Conservation (phyloP, 345 rosid species). For the Hypericum androsaemum region DNA sequence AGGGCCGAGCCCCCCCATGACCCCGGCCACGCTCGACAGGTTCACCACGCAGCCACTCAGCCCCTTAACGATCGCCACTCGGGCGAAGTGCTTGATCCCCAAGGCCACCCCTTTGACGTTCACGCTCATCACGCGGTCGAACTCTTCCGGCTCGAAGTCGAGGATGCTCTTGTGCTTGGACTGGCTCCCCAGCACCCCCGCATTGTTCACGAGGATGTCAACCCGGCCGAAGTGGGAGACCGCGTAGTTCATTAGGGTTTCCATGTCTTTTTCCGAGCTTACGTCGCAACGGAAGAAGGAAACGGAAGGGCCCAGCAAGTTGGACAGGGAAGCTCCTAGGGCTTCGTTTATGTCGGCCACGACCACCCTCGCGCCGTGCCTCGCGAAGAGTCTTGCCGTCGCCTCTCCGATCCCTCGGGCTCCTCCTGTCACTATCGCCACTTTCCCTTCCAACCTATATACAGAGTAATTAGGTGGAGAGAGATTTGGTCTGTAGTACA, state of each 20-base stretch:
- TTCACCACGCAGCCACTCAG: constrained; percentile 52
- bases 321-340: constrained; percentile 37
- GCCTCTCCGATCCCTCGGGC: constrained; percentile 82
- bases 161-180: constrained; percentile 57
- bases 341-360: constrained; percentile 62
- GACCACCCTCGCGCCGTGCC: constrained; percentile 70
- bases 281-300: constrained; percentile 64
- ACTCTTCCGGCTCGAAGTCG: constrained; percentile 52
- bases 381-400: constrained; percentile 45
- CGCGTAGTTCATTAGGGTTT: constrained; percentile 41
- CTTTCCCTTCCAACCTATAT: constrained; percentile 66
- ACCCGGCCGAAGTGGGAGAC: constrained; percentile 40
- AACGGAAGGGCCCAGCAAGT: constrained; percentile 34
- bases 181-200: constrained; percentile 67
- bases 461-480: neutral
- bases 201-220: constrained; percentile 71
- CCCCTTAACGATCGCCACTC: constrained; percentile 48
- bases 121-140: constrained; percentile 58
- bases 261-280: constrained; percentile 48
- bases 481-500: no score
- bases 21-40: constrained; percentile 74
- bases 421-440: constrained; percentile 74
- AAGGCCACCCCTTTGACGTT: constrained; percentile 57
- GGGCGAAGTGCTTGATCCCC: constrained; percentile 82
- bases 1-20: constrained; percentile 78